Evolutionary conservation across 768 basidiomycete genomes (phyloP).

Genomic region (Termitomyces sp.): DNA sequence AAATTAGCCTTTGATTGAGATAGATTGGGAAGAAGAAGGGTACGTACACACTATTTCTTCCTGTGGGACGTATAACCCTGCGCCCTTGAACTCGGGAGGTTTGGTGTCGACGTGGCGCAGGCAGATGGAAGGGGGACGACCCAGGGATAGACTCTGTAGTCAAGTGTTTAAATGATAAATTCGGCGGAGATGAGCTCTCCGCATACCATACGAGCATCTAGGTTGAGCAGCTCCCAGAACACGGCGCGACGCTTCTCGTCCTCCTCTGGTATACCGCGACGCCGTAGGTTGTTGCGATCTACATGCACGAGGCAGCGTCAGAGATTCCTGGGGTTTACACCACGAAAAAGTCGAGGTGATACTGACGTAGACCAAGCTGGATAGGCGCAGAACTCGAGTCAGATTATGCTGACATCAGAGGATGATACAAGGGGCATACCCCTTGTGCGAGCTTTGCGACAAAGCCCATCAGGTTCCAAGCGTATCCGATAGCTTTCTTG

Average conservation of each 20-base stretch:
- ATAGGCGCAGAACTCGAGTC: slow-evolving; percentile 11
- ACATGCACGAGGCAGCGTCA: slow-evolving; percentile 13
- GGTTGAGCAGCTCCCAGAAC: slow-evolving; percentile 73
- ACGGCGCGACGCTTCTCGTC: slow-evolving; percentile 66
- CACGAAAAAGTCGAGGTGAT: slow-evolving; percentile 9
- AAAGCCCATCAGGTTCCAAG: slow-evolving; percentile 77
- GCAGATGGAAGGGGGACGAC: slow-evolving; percentile 68
- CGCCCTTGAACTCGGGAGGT: slow-evolving; percentile 48
- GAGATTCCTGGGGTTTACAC: not conserved
- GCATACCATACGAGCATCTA: slow-evolving; percentile 65
- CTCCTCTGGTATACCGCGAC: slow-evolving; percentile 70
- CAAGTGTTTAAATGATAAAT: not conserved
- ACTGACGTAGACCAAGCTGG: slow-evolving; percentile 69
- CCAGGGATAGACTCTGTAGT: slow-evolving; percentile 62
- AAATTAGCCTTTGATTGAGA: not conserved
- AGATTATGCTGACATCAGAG: slow-evolving; percentile 11
- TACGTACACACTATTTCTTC: slow-evolving; percentile 52
- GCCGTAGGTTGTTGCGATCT: slow-evolving; percentile 69
- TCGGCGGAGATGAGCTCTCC: not conserved
- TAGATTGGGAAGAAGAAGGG: not conserved
- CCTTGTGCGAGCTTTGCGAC: slow-evolving; percentile 72
- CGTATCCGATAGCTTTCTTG: slow-evolving; percentile 68
- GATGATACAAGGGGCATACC: slow-evolving; percentile 38
- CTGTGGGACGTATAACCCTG: slow-evolving; percentile 45
- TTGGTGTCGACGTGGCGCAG: slow-evolving; percentile 65